These are phyloP conservation scores for Zopfia rhizophila DNA, from an alignment of 2,329 filamentous ascomycete species.

Conservation along the genomic window DNA sequence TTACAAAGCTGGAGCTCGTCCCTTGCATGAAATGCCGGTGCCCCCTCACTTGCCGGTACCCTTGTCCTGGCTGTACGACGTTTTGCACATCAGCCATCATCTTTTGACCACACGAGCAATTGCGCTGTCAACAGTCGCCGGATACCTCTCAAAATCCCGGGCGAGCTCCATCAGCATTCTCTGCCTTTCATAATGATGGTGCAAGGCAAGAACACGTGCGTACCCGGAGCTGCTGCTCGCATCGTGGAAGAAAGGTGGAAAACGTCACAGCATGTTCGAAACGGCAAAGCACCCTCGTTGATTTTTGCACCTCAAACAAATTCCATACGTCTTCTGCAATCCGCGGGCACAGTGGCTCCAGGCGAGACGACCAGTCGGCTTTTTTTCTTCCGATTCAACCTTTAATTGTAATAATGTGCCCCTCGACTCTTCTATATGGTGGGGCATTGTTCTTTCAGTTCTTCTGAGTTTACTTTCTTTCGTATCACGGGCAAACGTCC, in stretches of 20 bases:
- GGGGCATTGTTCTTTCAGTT: too few species aligned
- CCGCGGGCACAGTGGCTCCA: constrained; percentile 18
- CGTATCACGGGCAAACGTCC: too few species aligned
- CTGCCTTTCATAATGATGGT: too few species aligned
- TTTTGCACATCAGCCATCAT: background rate
- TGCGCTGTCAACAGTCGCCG: too few species aligned
- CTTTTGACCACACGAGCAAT: too few species aligned
- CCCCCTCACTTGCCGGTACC: constrained; percentile 9
- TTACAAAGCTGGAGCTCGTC: constrained; percentile 1
- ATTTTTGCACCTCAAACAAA: constrained; percentile 44
- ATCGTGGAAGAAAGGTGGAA: constrained; percentile 21
- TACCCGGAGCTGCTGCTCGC: constrained; percentile 1
- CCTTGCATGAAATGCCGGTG: constrained; percentile 17
- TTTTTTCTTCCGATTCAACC: constrained; percentile 20
- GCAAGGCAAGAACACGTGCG: constrained; percentile 1
- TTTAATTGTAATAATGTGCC: constrained; percentile 7
- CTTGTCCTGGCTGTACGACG: constrained; percentile 2
- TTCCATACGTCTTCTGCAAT: constrained; percentile 36
- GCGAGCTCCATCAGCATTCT: too few species aligned
- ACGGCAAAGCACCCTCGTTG: constrained; percentile 43
- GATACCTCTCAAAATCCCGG: too few species aligned
- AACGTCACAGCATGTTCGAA: constrained; percentile 50
- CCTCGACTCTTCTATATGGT: constrained; percentile 6
- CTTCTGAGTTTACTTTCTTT: too few species aligned
- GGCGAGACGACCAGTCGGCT: constrained; percentile 29